Base-by-base conservation (phyloP, 495 filamentous ascomycete species). In the Aspergillus nanangensis region DNA sequence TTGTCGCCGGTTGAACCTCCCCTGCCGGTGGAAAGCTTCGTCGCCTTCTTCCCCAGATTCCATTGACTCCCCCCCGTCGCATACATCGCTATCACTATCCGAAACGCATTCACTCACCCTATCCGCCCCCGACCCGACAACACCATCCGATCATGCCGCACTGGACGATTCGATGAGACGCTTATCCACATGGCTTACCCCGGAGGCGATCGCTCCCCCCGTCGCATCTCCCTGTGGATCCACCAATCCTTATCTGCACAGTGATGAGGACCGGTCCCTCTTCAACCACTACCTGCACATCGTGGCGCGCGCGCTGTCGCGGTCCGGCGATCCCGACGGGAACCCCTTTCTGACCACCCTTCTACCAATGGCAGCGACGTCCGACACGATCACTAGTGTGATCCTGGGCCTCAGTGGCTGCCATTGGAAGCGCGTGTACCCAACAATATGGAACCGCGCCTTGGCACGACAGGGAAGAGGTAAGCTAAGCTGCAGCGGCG, bases 211-310 rank as follows among this genome's bases (percentile, higher is more conserved):
- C 33, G 55, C 52, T 37, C 48, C 49, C 15, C 50, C 58, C 37
- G 56, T 62, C 33, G 55, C 56, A 19, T 57, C 55, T 19, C 45
- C 47, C 4, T 44, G 43, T 2, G 13, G 53, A 15, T 55, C 55
- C 8, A 32, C 51, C 13, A 63, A 60, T 21, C 52, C 60, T 4
- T 45, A 56, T 41, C 39, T 63, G 9, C 45, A 46, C 15, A 54
- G 43, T 10, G 52, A 60, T 8, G 54, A 63, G 22, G 60, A 63
- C 25, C 52, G 57, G 9, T 58, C 52, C 0, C 52, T 61, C 0
- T 63, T 57, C 23, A 64, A 64, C 18, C 61, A 64, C 44, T 64
- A 59, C 42, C 40, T 64, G 11, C 58, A 59, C 18, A 51, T 59
- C 20, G 58, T 61, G 3, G 46, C 61, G 0, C 51, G 55, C n/a